Evolutionary conservation across 148 eudicot species (phyloP).

Genomic region (Limonium bicolor): DNA sequence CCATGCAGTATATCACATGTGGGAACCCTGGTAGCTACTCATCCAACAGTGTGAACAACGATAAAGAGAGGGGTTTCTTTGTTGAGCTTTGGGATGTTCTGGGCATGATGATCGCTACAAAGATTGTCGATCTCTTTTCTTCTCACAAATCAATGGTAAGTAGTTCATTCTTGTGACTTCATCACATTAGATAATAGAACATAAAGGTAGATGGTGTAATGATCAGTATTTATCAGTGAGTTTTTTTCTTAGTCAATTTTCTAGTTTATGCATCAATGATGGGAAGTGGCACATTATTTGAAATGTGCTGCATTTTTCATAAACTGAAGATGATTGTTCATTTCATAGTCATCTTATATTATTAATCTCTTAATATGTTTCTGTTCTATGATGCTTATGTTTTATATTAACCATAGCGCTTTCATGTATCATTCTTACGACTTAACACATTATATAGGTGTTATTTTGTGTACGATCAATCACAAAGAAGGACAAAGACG

Average conservation of each 20-base stretch:
- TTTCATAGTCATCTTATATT: too few species aligned
- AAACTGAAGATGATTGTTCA: too few species aligned
- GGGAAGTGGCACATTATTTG: too few species aligned
- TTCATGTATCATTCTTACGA: not conserved
- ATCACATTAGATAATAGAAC: too few species aligned
- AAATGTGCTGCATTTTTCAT: too few species aligned
- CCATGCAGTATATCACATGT: not conserved
- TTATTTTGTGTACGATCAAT: not conserved
- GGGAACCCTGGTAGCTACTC: not conserved
- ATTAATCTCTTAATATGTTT: not conserved
- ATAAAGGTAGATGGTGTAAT: too few species aligned
- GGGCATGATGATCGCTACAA: not conserved
- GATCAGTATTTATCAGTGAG: too few species aligned
- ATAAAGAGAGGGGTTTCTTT: not conserved
- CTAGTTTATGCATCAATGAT: too few species aligned
- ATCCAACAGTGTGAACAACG: not conserved
- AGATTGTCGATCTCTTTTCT: constrained; percentile 1
- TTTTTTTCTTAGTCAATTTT: too few species aligned
- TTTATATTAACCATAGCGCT: too few species aligned
- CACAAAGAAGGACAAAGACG: constrained; percentile 2
- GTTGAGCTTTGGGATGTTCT: constrained; percentile 1
- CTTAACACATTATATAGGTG: not conserved
- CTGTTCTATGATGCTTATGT: not conserved
- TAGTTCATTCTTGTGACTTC: not conserved
- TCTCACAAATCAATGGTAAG: not conserved